phyloP scores from a whole-genome alignment of 179 eudicot genomes.

The Vitellaria paradoxa region DNA sequence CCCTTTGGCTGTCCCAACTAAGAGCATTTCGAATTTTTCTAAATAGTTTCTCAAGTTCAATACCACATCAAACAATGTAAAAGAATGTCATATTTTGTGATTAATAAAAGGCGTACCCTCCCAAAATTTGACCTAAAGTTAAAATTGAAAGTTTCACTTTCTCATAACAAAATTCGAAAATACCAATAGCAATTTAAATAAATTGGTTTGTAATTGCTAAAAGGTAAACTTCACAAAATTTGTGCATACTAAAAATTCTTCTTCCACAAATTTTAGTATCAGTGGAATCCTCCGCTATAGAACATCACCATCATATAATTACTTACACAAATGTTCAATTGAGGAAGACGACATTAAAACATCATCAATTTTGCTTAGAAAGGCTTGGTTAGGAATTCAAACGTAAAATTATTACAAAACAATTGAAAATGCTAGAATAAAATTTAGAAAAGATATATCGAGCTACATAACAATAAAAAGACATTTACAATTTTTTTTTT shows the following conservation, averaged over 20 bases:
- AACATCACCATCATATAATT: too few relatives aligned
- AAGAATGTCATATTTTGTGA: background rate
- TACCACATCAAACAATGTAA: background rate
- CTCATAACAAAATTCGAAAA: background rate
- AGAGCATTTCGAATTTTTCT: background rate
- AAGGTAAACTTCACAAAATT: background rate
- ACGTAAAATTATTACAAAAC: background rate
- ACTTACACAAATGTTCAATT: too few relatives aligned
- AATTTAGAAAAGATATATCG: background rate
- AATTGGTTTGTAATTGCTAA: background rate
- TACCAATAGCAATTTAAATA: background rate
- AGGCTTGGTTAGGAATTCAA: background rate
- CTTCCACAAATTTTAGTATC: background rate
- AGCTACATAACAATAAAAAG: background rate
- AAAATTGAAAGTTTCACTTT: background rate
- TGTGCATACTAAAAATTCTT: background rate
- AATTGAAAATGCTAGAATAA: background rate
- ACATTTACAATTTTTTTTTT: too few relatives aligned
- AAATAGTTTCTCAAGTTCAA: background rate
- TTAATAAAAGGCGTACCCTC: background rate
- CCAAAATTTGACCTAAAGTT: background rate
- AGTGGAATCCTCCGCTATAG: slow-evolving; percentile 1
- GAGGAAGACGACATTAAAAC: too few relatives aligned
- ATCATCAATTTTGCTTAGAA: too few relatives aligned
- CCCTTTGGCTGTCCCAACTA: background rate